Base-by-base conservation (phyloP, 2,329 filamentous ascomycete species). In the Amauroascus niger region DNA sequence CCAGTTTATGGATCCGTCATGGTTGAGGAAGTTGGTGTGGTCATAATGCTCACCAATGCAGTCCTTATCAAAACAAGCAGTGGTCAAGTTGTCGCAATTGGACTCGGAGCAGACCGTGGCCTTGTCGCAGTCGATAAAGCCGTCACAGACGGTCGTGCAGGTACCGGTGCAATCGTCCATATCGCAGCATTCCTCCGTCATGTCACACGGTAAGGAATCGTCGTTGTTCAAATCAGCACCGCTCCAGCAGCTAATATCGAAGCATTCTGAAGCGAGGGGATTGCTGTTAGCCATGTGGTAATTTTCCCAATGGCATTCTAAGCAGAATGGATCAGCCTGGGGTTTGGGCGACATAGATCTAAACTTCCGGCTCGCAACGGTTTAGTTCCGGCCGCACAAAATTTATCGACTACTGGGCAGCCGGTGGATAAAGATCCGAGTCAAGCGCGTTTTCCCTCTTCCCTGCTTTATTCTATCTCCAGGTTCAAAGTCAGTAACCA, bases 231-330 rank as follows among this genome's bases (percentile, higher is more conserved):
- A 61, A 37, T 62, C 64, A 6, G 62, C 55, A 50, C 64, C 67
- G 32, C 59, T 60, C 67, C 66, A 69, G 30, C 57, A 58, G 28
- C 33, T 63, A 60, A 40, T 59, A 53, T 53, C 61, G 53, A 30
- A 58, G 22, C 57, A 58, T 49, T 59, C 60, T 9, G 64, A 52
- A 2, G 61, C 44, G 18, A 62, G 57, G 20, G 64, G 48, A 37
- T 62, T 58, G 57, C 65, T 65, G 6, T 63, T 62, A 53, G 67
- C 65, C 37, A 70, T 64, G 56, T 68, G 64, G 37, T 71, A 67
- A 2, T 63, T 60, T 46, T 71, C 66, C 69, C 69, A 72, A 43
- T 69, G 68, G 55, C 69, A 72, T 60, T 70, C 69, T 22, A 72
- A 64, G 57, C 70, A 72, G 57, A 67, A 70, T 51, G 67, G 64